Conservation (phyloP, 1,139 yeast species). For the Blastobotrys proliferans region DNA sequence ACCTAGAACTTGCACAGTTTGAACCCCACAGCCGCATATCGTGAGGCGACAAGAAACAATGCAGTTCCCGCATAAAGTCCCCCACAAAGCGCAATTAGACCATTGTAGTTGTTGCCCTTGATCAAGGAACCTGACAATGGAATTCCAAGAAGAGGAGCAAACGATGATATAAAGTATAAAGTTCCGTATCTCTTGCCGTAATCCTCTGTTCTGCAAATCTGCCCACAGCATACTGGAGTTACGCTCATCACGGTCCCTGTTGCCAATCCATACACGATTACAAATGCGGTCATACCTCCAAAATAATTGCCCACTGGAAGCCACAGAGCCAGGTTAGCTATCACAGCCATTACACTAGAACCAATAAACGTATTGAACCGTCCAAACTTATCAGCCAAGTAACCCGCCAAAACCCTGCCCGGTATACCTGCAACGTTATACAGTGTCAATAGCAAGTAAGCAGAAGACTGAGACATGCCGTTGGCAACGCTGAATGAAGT, state of each 20-base stretch:
- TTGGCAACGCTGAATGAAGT: constrained; percentile 52
- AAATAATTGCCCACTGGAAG: constrained; percentile 46
- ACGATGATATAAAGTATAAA: constrained; percentile 43
- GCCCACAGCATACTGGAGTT: constrained; percentile 50
- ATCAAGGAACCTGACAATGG: constrained; percentile 52
- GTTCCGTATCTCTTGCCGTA: constrained; percentile 50
- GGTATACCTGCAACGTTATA: constrained; percentile 56
- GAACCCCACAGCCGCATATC: constrained; percentile 39
- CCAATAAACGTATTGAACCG: constrained; percentile 51
- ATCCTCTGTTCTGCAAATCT: constrained; percentile 46
- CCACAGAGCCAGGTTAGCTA: constrained; percentile 46
- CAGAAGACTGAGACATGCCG: constrained; percentile 50
- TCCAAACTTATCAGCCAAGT: constrained; percentile 52
- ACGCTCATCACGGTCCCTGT: constrained; percentile 47
- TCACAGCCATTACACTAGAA: constrained; percentile 41
- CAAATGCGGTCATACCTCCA: constrained; percentile 43
- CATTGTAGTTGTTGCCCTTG: constrained; percentile 35
- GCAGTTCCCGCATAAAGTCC: constrained; percentile 35
- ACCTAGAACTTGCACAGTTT: constrained; percentile 20
- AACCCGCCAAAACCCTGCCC: constrained; percentile 57
- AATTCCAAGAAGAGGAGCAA: constrained; percentile 45
- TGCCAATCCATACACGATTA: constrained; percentile 50
- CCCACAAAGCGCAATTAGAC: constrained; percentile 40
- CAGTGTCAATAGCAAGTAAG: constrained; percentile 47
- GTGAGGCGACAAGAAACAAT: constrained; percentile 31